phyloP scores from a whole-genome alignment of 805 yeast species.

The Saccharomycopsis sp. region DNA sequence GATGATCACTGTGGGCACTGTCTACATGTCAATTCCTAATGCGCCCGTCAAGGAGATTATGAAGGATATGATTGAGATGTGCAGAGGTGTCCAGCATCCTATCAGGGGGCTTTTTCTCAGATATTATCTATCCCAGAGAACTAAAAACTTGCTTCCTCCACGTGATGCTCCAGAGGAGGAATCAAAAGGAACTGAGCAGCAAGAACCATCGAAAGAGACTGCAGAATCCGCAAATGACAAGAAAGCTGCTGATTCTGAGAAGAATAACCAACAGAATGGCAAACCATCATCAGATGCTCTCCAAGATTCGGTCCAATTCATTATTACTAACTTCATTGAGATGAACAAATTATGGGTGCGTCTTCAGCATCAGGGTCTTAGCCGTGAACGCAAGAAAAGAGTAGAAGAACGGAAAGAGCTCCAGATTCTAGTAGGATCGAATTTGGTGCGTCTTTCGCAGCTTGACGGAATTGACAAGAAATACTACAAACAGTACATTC shows the following conservation, averaged over 20 bases:
- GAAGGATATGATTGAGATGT: constrained; percentile 97
- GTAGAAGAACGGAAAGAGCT: constrained; percentile 78
- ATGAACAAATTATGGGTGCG: constrained; percentile 99
- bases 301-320: constrained; percentile 67
- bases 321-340: constrained; percentile 83
- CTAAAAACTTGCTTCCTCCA: constrained; percentile 41
- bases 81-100: constrained; percentile 94
- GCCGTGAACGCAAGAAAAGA: constrained; percentile 70
- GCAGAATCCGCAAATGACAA: not conserved
- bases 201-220: constrained; percentile 20
- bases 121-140: constrained; percentile 80
- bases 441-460: constrained; percentile 82
- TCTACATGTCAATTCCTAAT: constrained; percentile 69
- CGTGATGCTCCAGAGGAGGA: constrained; percentile 11
- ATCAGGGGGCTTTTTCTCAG: constrained; percentile 84
- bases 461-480: constrained; percentile 62
- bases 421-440: constrained; percentile 88
- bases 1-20: constrained; percentile 93
- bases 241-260: not conserved
- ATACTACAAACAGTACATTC: constrained; percentile 41
- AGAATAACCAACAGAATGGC: not conserved
- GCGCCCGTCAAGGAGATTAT: constrained; percentile 81
- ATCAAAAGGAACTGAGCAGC: constrained; percentile 21
- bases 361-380: constrained; percentile 90
- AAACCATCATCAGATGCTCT: constrained; percentile 32